Evolutionary conservation across 2,329 filamentous ascomycete species (phyloP).

Genomic region (Penicillium decumbens): DNA sequence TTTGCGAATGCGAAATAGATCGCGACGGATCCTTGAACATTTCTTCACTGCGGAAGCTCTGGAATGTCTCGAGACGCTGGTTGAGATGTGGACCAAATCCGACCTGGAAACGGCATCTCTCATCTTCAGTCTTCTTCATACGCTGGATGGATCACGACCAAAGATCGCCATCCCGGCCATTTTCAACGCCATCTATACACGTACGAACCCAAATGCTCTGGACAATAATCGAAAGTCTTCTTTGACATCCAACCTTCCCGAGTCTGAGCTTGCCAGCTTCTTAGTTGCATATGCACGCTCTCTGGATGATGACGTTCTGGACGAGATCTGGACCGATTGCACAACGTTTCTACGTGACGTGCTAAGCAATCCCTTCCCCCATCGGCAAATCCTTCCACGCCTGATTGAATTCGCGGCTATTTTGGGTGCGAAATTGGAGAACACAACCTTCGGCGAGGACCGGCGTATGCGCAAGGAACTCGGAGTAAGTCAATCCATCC

Average conservation of each 20-base stretch:
- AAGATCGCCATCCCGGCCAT: conserved; percentile 89
- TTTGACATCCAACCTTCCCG: conserved; percentile 75
- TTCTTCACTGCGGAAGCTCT: conserved; percentile 87
- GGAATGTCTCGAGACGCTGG: conserved; percentile 87
- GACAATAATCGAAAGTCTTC: conserved; percentile 79
- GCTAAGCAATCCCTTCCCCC: conserved; percentile 87
- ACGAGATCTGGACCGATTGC: conserved; percentile 96
- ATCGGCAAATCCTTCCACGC: conserved; percentile 81
- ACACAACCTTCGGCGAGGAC: conserved; percentile 95
- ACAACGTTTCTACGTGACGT: conserved; percentile 86
- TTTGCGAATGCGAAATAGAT: conserved; percentile 81
- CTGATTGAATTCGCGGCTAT: conserved; percentile 85
- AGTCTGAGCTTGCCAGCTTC: conserved; percentile 81
- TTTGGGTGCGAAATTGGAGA: conserved; percentile 90
- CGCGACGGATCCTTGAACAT: conserved; percentile 82
- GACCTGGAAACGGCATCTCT: conserved; percentile 53
- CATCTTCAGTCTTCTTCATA: conserved; percentile 81
- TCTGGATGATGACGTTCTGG: conserved; percentile 93
- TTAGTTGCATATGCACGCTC: conserved; percentile 84
- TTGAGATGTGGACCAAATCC: conserved; percentile 70
- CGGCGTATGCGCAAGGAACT: conserved; percentile 85
- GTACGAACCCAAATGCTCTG: conserved; percentile 76
- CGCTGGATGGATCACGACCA: conserved; percentile 83
- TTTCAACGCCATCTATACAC: conserved; percentile 93
- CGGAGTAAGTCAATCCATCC: conserved; percentile 56